Evolutionary conservation across 495 filamentous ascomycete species (phyloP).

Genomic region (Neurospora hispaniola): DNA sequence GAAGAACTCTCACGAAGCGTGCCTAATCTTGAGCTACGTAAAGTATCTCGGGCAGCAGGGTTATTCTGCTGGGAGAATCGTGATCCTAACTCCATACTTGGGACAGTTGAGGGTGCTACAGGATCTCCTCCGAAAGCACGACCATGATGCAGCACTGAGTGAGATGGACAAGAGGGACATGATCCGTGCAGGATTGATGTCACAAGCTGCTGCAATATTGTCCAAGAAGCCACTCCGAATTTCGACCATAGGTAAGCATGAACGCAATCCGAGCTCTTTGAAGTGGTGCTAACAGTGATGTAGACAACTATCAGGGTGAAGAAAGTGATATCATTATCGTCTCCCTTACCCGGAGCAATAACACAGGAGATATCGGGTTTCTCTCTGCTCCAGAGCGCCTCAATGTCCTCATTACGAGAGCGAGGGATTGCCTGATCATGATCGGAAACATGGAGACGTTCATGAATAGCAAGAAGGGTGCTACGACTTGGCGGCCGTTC

Average conservation of each 20-base stretch:
- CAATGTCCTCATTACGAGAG: conserved; percentile 64
- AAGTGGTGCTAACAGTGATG: background rate
- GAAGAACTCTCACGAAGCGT: conserved; percentile 56
- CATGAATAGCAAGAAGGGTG: conserved; percentile 49
- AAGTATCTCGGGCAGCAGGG: conserved; percentile 68
- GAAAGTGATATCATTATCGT: conserved; percentile 67
- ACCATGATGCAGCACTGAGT: conserved; percentile 49
- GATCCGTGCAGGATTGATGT: too few species aligned
- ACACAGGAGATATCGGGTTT: conserved; percentile 57
- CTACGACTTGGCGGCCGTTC: conserved; percentile 45
- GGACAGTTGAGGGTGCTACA: conserved; percentile 55
- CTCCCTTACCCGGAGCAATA: conserved; percentile 58
- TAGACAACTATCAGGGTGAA: conserved; percentile 76
- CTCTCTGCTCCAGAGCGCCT: conserved; percentile 57
- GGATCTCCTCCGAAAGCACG: conserved; percentile 35
- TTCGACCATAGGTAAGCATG: conserved; percentile 51
- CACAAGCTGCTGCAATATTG: conserved; percentile 40
- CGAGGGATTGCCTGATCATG: conserved; percentile 56
- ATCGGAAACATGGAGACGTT: conserved; percentile 66
- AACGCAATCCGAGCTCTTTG: too few species aligned
- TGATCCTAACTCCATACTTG: conserved; percentile 65
- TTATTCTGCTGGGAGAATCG: conserved; percentile 55
- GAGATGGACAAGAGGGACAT: conserved; percentile 43
- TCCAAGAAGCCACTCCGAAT: conserved; percentile 44
- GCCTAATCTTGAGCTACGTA: conserved; percentile 57